A percentile compares a stretch with the other conserved stretches of the same genome.
Conservation (phyloP, 208 protist species). For the Endotrypanum monterogeii region DNA sequence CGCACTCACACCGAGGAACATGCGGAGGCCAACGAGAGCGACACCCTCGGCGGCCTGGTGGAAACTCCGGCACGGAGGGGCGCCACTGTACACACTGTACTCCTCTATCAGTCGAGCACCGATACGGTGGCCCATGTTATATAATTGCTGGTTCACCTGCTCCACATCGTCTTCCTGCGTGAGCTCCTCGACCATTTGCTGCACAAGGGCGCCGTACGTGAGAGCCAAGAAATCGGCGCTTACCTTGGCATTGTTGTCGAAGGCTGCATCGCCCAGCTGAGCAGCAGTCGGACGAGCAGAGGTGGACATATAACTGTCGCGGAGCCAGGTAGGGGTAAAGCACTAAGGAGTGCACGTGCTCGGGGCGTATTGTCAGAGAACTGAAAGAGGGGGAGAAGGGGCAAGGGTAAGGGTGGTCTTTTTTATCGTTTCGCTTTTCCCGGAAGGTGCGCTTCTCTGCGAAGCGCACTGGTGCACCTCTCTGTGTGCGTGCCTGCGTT, state of each 20-base stretch:
- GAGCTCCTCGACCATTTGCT: constrained; percentile 95
- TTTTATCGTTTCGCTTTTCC: too few relatives aligned
- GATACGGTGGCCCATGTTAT: constrained; percentile 97
- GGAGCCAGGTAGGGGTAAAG: neutral
- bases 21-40: constrained; percentile 94
- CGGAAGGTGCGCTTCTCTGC: too few relatives aligned
- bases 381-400: too few relatives aligned
- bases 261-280: constrained; percentile 72
- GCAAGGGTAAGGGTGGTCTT: too few relatives aligned
- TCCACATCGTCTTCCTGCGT: constrained; percentile 91
- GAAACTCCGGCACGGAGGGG: constrained; percentile 88
- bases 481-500: neutral
- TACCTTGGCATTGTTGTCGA: constrained; percentile 70
- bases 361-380: neutral
- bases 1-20: constrained; percentile 95
- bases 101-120: constrained; percentile 97
- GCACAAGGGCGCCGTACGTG: constrained; percentile 97
- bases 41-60: constrained; percentile 95
- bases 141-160: constrained; percentile 95
- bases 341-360: neutral
- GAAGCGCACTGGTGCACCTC: neutral
- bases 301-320: constrained; percentile 13
- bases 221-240: constrained; percentile 97
- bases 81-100: constrained; percentile 92
- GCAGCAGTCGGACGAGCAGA: constrained; percentile 25